These are phyloP conservation scores for Paraleonurus japonicus DNA, from an alignment of 257 asterid genomes.

Conservation along the genomic window DNA sequence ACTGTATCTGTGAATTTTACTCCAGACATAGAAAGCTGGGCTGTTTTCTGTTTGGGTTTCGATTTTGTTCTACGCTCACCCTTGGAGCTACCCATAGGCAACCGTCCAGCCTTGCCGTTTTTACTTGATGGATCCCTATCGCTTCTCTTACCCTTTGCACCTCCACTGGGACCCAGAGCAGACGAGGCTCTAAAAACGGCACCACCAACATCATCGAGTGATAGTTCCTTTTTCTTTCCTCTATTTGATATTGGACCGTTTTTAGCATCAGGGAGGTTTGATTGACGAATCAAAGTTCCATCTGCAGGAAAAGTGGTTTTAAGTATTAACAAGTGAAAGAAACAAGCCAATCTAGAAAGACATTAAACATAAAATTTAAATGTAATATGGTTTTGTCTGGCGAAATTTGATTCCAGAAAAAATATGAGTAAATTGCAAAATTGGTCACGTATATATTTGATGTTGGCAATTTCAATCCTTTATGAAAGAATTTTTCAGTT, in stretches of 20 bases:
- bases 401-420: not conserved
- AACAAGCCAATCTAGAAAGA: constrained; percentile 9
- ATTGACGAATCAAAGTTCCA: constrained; percentile 41
- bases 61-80: constrained; percentile 83
- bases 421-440: not conserved
- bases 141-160: constrained; percentile 88
- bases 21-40: constrained; percentile 81
- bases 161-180: constrained; percentile 55
- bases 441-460: too few relatives aligned
- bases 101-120: constrained; percentile 53
- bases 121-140: constrained; percentile 48
- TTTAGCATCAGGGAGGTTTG: constrained; percentile 48
- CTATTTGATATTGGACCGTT: constrained; percentile 66
- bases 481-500: too few relatives aligned
- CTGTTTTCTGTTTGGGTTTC: constrained; percentile 82
- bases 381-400: not conserved
- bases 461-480: too few relatives aligned
- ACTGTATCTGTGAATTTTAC: constrained; percentile 44
- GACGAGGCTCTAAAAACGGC: constrained; percentile 52
- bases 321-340: not conserved
- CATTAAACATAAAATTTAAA: not conserved
- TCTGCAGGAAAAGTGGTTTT: constrained; percentile 37
- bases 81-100: constrained; percentile 63
- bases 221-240: constrained; percentile 82
- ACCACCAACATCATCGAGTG: constrained; percentile 75